A percentile compares a stretch with the other conserved stretches of the same genome.
phyloP scores from a whole-genome alignment of 306 rosid genomes.

The Cicer yamashitae region DNA sequence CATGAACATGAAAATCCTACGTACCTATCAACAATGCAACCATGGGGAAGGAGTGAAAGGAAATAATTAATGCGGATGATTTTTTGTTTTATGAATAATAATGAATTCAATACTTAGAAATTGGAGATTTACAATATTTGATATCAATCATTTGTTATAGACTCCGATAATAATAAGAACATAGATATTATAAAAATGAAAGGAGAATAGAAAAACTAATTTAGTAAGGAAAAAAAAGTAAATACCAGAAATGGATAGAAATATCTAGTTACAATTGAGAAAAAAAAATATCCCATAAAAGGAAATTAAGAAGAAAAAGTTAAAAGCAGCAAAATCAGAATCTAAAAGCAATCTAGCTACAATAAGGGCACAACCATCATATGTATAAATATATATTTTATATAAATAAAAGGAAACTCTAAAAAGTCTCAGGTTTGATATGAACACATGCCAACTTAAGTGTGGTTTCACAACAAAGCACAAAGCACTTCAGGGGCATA shows the following conservation, averaged over 20 bases:
- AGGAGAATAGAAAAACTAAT: neutral
- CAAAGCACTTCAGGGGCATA: slow-evolving; percentile 13
- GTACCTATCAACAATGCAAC: neutral
- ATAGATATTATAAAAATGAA: neutral
- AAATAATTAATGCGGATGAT: neutral
- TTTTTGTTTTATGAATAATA: no score
- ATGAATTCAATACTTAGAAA: no score
- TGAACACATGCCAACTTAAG: slow-evolving; percentile 13
- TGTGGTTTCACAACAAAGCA: slow-evolving; percentile 18
- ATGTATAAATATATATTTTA: neutral
- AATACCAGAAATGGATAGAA: slow-evolving; percentile 13
- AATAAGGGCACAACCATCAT: slow-evolving; percentile 31
- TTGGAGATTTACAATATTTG: no score
- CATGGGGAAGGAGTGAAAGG: neutral
- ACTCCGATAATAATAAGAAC: no score
- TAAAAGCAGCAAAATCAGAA: slow-evolving; percentile 35
- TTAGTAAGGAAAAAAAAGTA: neutral
- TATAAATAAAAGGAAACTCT: slow-evolving; percentile 8
- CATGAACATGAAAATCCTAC: neutral
- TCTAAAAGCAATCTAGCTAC: neutral
- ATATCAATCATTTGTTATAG: no score
- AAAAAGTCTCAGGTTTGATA: slow-evolving; percentile 12
- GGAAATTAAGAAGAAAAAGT: slow-evolving; percentile 15
- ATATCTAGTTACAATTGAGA: slow-evolving; percentile 43
- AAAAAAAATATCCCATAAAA: slow-evolving; percentile 39